Evolutionary conservation across 305 asterid genomes (phyloP).

Genomic region (Stenogyne calaminthoides): DNA sequence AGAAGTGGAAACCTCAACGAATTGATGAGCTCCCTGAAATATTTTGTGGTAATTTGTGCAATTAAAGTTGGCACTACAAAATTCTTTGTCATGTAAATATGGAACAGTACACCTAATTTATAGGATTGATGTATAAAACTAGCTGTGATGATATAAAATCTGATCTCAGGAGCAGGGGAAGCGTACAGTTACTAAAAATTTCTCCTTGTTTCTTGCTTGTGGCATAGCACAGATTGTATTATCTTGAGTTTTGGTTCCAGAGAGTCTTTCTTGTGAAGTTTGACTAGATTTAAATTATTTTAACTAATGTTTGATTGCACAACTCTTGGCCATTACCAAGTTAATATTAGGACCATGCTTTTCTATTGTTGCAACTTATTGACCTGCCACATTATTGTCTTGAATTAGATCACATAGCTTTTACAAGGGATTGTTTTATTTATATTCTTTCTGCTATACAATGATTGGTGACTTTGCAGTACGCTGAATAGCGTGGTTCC

Average conservation of each 20-base stretch:
- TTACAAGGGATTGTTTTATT: not conserved
- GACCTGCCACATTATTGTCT: constrained; percentile 11
- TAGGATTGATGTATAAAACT: constrained; percentile 1
- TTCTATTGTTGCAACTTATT: not conserved
- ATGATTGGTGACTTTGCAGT: not conserved
- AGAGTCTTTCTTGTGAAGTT: not conserved
- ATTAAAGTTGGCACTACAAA: not conserved
- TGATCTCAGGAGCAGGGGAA: constrained; percentile 14
- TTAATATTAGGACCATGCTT: constrained; percentile 14
- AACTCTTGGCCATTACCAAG: constrained; percentile 16
- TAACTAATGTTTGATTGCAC: not conserved
- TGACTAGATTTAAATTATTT: not conserved
- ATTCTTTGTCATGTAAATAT: not conserved
- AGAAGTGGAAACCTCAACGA: constrained; percentile 89
- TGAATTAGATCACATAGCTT: not conserved
- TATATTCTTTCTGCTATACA: not conserved
- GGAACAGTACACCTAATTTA: constrained; percentile 7
- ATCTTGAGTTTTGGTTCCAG: not conserved
- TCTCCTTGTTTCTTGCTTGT: not conserved
- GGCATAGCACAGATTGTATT: not conserved
- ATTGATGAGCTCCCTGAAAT: constrained; percentile 93
- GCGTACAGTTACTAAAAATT: not conserved
- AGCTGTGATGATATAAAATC: constrained; percentile 17
- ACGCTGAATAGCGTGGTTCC: constrained; percentile 2
- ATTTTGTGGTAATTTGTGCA: constrained; percentile 71